A percentile compares a stretch with the other conserved stretches of the same genome.
Evolutionary conservation across 208 protist species (phyloP).

Genomic region (Wallacemonas collosoma): DNA sequence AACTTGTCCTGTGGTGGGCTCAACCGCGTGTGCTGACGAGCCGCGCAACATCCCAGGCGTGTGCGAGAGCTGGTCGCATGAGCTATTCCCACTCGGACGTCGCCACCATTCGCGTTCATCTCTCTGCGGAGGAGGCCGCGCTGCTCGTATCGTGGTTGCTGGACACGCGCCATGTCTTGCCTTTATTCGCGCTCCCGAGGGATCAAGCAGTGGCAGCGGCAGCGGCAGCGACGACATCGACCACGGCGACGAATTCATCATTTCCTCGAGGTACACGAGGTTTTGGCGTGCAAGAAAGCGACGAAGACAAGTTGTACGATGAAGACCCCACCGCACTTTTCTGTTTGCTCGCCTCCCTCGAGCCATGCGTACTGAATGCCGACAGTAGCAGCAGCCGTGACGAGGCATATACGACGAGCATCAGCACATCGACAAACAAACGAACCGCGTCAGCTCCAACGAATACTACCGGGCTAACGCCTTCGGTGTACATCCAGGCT

Average conservation of each 20-base stretch:
- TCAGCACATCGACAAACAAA: too few relatives aligned
- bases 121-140: background rate
- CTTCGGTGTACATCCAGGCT: background rate
- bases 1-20: conserved; percentile 13
- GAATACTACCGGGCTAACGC: background rate
- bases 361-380: background rate
- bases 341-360: conserved; percentile 22
- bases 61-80: too few relatives aligned
- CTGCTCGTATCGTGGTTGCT: background rate
- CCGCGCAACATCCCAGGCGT: too few relatives aligned
- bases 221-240: background rate
- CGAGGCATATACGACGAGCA: too few relatives aligned
- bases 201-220: background rate
- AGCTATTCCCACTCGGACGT: too few relatives aligned
- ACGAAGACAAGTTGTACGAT: background rate
- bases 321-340: conserved; percentile 41
- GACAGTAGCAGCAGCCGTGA: too few relatives aligned
- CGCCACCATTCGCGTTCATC: background rate
- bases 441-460: too few relatives aligned
- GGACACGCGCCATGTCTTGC: background rate
- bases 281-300: background rate
- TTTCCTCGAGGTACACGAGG: too few relatives aligned
- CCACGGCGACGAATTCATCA: background rate
- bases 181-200: conserved; percentile 2
- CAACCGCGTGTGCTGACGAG: background rate